phyloP scores from a whole-genome alignment of 164 flowering plant genomes.

The Sextonia rubra region DNA sequence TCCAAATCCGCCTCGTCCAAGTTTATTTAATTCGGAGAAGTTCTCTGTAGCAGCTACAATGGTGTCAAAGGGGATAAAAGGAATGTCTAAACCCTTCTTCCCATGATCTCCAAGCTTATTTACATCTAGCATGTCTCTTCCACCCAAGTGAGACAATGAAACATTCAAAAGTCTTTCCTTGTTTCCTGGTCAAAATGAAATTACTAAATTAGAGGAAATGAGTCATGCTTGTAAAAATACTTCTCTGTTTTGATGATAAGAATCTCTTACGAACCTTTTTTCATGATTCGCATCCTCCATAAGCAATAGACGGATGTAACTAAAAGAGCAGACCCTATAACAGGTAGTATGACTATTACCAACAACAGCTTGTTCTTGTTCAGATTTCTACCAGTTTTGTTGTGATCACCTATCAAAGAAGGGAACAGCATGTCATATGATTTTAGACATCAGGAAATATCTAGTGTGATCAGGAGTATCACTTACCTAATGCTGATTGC shows the following conservation, averaged over 20 bases:
- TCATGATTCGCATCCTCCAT: not conserved
- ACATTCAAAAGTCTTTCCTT: not conserved
- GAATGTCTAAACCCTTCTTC: not conserved
- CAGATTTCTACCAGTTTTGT: not conserved
- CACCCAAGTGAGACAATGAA: not conserved
- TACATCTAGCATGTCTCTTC: not conserved
- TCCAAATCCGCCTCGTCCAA: conserved; percentile 15
- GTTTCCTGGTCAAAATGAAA: not conserved
- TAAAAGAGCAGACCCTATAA: not conserved
- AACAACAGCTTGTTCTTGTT: not conserved
- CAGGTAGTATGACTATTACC: not conserved
- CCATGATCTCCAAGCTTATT: not conserved
- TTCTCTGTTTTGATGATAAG: not conserved
- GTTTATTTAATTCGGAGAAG: conserved; percentile 9
- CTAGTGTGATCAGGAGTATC: not conserved
- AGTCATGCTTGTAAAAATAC: not conserved
- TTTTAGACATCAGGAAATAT: not conserved
- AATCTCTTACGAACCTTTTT: conserved; percentile 2
- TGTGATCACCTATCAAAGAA: too few species aligned
- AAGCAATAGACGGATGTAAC: not conserved
- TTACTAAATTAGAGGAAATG: not conserved
- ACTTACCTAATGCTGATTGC: not conserved
- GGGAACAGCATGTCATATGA: not conserved
- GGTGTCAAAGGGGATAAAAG: not conserved
- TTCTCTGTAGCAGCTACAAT: conserved; percentile 11